phyloP scores from a whole-genome alignment of 2,329 filamentous ascomycete species.

The Diaporthe amygdali region DNA sequence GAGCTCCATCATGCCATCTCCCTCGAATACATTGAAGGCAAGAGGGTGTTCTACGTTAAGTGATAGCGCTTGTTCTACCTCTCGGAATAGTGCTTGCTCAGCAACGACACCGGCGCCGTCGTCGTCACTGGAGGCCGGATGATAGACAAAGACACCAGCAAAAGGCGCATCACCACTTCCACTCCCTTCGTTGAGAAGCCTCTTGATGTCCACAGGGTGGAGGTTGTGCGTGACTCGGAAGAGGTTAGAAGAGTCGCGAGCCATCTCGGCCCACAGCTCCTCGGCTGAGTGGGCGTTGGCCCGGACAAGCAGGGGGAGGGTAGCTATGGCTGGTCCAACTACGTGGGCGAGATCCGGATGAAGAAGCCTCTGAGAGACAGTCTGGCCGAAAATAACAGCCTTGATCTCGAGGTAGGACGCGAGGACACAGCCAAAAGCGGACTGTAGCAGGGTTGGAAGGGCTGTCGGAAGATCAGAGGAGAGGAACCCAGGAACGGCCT shows the following conservation, averaged over 20 bases:
- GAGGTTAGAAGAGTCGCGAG: slow-evolving; percentile 21
- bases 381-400: slow-evolving; percentile 31
- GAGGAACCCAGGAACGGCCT: neutral
- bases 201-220: slow-evolving; percentile 32
- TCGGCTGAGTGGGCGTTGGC: slow-evolving; percentile 21
- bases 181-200: slow-evolving; percentile 28
- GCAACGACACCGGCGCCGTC: neutral
- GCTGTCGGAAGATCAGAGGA: neutral
- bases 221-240: slow-evolving; percentile 24
- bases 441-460: slow-evolving; percentile 28
- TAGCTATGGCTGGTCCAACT: slow-evolving; percentile 32
- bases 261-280: slow-evolving; percentile 27
- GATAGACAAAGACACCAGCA: slow-evolving; percentile 33
- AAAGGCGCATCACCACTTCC: slow-evolving; percentile 28
- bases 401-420: slow-evolving; percentile 30
- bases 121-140: slow-evolving; percentile 22
- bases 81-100: slow-evolving; percentile 31
- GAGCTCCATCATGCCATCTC: slow-evolving; percentile 28
- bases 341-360: slow-evolving; percentile 30
- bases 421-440: slow-evolving; percentile 32
- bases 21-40: slow-evolving; percentile 43
- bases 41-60: slow-evolving; percentile 46
- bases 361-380: slow-evolving; percentile 30
- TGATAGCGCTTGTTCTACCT: slow-evolving; percentile 36
- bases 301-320: slow-evolving; percentile 29